Evolutionary conservation across 2,329 filamentous ascomycete genomes (phyloP).

Genomic region (Alternaria sp.): DNA sequence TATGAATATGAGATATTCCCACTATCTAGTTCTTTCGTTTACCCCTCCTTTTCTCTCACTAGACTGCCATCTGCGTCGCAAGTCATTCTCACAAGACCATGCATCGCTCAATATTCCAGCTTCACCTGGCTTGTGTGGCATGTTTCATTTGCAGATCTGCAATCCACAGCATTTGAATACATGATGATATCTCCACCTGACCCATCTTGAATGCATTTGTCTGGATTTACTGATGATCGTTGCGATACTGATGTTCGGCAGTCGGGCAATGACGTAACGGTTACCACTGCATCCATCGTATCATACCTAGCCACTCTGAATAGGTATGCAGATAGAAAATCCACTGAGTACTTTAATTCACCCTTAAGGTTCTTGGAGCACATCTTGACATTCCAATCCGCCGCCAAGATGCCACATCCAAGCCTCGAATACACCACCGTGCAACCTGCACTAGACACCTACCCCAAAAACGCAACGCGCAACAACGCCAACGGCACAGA

Average conservation of each 20-base stretch:
- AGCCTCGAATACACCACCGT: conserved; percentile 1
- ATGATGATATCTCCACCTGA: too few species aligned
- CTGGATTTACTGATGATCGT: not conserved
- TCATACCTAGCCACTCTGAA: rapidly evolving
- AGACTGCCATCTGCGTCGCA: not conserved
- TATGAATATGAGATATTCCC: not conserved
- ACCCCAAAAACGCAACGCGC: not conserved
- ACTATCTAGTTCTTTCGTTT: not conserved
- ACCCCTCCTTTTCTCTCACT: not conserved
- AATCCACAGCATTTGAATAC: not conserved
- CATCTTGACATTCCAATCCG: rapidly evolving
- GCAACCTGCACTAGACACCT: not conserved
- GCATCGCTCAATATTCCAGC: rapidly evolving
- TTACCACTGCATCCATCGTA: not conserved
- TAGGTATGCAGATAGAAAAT: not conserved
- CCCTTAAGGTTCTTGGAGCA: not conserved
- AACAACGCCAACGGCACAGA: not conserved
- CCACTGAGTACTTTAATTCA: too few species aligned
- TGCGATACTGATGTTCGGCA: not conserved
- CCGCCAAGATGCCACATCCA: not conserved
- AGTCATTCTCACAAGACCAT: not conserved
- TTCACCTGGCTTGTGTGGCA: not conserved
- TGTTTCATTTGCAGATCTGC: not conserved
- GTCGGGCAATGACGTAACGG: not conserved
- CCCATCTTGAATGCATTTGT: not conserved